Percentiles rank a stretch among this genome's conserved stretches.
phyloP scores from a whole-genome alignment of 1,139 yeast species.

The Citeromyces siamensis region DNA sequence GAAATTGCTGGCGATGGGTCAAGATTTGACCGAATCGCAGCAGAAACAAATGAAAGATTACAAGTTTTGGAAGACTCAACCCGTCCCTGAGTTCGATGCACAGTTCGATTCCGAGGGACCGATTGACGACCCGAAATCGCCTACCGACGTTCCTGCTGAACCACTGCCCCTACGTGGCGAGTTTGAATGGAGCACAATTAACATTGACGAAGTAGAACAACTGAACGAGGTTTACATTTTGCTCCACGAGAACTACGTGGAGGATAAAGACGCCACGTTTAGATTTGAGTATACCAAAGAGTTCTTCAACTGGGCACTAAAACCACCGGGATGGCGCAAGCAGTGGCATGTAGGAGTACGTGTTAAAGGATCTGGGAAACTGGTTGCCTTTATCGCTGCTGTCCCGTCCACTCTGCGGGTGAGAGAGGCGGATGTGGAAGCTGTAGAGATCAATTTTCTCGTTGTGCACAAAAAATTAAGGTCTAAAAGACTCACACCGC shows the following conservation, averaged over 20 bases:
- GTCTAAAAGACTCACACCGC: conserved; percentile 90
- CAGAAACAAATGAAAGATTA: conserved; percentile 77
- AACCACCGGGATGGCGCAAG: conserved; percentile 84
- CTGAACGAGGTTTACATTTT: conserved; percentile 67
- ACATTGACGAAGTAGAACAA: conserved; percentile 44
- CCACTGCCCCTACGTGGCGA: conserved; percentile 67
- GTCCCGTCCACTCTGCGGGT: conserved; percentile 67
- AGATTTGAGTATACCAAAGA: conserved; percentile 80
- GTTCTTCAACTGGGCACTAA: conserved; percentile 86
- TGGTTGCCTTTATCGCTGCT: conserved; percentile 89
- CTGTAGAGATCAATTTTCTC: conserved; percentile 87
- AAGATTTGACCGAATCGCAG: conserved; percentile 39
- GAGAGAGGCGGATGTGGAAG: conserved; percentile 39
- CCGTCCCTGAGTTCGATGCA: conserved; percentile 73
- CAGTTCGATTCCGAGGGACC: conserved; percentile 66
- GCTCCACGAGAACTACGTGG: conserved; percentile 84
- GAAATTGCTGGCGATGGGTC: conserved; percentile 39
- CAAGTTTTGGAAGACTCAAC: conserved; percentile 98
- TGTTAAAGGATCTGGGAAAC: conserved; percentile 59
- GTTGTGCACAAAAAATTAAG: conserved; percentile 92
- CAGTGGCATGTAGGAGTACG: conserved; percentile 95
- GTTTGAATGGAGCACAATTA: conserved; percentile 83
- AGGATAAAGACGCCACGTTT: conserved; percentile 85
- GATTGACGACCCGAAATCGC: conserved; percentile 53
- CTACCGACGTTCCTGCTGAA: conserved; percentile 55